These are phyloP conservation scores for Theobroma grandiflorum DNA, from an alignment of 441 rosid species.

Conservation along the genomic window DNA sequence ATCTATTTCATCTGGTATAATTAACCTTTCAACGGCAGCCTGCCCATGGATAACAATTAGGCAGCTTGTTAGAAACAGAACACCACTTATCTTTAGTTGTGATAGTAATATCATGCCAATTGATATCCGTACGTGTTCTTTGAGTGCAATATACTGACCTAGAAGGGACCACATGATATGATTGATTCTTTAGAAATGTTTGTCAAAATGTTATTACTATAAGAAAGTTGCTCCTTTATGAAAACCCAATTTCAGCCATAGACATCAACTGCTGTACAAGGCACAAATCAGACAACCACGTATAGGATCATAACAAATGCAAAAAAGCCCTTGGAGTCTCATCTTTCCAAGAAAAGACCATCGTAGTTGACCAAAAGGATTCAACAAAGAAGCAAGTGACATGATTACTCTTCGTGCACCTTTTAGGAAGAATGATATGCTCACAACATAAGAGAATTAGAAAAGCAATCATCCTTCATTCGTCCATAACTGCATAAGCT, in stretches of 20 bases:
- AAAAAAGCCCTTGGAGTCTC: background rate
- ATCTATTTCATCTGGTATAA: constrained; percentile 54
- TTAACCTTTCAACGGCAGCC: constrained; percentile 63
- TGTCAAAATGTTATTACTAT: background rate
- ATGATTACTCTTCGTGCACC: background rate
- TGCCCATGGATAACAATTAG: constrained; percentile 32
- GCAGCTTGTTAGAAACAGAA: constrained; percentile 16
- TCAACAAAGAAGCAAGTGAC: background rate
- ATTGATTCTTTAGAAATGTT: constrained; percentile 9
- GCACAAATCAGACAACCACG: background rate
- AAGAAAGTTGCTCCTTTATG: background rate
- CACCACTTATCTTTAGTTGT: background rate
- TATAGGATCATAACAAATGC: background rate
- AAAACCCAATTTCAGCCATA: background rate
- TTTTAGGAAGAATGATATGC: background rate
- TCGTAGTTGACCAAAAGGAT: background rate
- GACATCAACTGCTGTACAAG: background rate
- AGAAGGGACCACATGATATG: constrained; percentile 12
- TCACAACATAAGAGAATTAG: background rate
- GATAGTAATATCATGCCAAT: background rate
- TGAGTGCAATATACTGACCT: background rate
- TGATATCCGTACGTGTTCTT: background rate
- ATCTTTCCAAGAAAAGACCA: constrained; percentile 13
- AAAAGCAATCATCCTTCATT: constrained; percentile 11
- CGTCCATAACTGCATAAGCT: too few species aligned